Conservation (phyloP, 164 flowering plant genomes). For the Litsea cubeba region DNA sequence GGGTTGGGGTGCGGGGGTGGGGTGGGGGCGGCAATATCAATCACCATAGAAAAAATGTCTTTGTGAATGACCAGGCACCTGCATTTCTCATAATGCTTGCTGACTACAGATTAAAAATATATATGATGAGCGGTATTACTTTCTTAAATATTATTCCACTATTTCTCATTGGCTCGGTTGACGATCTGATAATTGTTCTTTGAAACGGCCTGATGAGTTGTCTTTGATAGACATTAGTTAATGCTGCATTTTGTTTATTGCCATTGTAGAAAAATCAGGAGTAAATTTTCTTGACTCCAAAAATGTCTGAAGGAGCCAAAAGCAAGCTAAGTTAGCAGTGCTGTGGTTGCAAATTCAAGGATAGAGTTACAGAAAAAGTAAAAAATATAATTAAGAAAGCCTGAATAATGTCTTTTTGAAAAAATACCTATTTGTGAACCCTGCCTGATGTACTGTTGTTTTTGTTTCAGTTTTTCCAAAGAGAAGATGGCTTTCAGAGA, state of each 20-base stretch:
- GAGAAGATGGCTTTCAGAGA: slow-evolving; percentile 74
- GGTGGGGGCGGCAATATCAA: no score
- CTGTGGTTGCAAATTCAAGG: neutral
- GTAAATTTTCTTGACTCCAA: neutral
- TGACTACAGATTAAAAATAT: neutral
- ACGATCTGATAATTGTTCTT: neutral
- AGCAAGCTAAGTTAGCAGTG: neutral
- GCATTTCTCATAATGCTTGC: neutral
- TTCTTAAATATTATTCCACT: neutral
- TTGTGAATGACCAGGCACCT: no score
- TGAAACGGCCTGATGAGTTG: neutral
- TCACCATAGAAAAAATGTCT: no score
- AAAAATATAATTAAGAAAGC: neutral
- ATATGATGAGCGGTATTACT: no score
- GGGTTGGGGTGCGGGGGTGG: no score
- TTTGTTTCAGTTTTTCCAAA: slow-evolving; percentile 72
- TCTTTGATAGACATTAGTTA: neutral
- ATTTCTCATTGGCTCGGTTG: neutral
- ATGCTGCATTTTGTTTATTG: neutral
- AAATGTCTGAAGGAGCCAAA: neutral
- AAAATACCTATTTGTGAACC: neutral
- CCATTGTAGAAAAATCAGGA: neutral
- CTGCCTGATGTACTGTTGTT: neutral
- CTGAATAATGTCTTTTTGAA: no score
- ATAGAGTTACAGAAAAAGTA: neutral